Evolutionary conservation across 78 protist genomes (phyloP).

Genomic region (Carpediemonas membranifera): DNA sequence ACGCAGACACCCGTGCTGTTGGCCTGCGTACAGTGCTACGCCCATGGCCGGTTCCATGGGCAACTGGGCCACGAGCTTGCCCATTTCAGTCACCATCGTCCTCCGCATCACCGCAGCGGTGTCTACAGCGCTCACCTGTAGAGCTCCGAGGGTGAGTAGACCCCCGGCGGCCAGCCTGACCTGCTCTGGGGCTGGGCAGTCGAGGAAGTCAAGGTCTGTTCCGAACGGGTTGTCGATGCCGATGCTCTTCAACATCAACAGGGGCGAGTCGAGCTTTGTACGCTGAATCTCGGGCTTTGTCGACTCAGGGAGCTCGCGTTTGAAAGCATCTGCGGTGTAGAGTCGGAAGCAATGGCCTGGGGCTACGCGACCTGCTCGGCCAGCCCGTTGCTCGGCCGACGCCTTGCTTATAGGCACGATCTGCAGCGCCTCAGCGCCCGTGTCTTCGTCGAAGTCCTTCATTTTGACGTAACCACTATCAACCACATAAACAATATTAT

Average conservation of each 20-base stretch:
- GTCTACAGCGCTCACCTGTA: too few relatives aligned
- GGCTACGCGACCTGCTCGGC: conserved; percentile 67
- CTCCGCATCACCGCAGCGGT: too few relatives aligned
- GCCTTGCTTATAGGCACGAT: too few relatives aligned
- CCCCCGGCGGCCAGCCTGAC: too few relatives aligned
- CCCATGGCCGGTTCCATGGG: conserved; percentile 98
- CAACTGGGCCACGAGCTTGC: conserved; percentile 93
- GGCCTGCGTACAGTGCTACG: too few relatives aligned
- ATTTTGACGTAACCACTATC: conserved; percentile 62
- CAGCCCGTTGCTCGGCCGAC: neutral
- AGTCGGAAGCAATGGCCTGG: conserved; percentile 96
- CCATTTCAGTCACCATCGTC: too few relatives aligned
- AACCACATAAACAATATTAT: conserved; percentile 74
- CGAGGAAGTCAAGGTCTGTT: too few relatives aligned
- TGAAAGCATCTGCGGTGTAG: conserved; percentile 90
- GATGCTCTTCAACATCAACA: conserved; percentile 62
- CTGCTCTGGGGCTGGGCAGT: too few relatives aligned
- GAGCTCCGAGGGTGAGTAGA: too few relatives aligned
- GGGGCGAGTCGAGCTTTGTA: conserved; percentile 84
- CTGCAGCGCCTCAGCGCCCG: too few relatives aligned
- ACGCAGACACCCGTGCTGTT: too few relatives aligned
- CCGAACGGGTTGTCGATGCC: conserved; percentile 88
- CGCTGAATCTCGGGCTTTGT: conserved; percentile 96
- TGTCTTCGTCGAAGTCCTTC: neutral
- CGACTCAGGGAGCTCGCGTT: conserved; percentile 78